Base-by-base conservation (phyloP, 2,329 filamentous ascomycete species). In the Tolypocladium guangdongense region DNA sequence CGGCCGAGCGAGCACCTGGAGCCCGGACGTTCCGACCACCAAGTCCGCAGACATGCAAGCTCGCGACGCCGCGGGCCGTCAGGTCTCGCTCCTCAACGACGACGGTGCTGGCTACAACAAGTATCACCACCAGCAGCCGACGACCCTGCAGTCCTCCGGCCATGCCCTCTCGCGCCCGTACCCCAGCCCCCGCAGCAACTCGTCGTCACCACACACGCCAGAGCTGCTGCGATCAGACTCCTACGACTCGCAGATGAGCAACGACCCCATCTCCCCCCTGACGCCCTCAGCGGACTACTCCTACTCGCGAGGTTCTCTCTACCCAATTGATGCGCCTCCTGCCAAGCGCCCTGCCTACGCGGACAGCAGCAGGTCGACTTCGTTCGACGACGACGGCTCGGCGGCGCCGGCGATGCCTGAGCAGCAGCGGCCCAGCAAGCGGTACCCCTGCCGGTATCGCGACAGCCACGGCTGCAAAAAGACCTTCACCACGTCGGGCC, bases 401-500 rank as follows among this genome's bases (percentile, higher is more conserved):
- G 66, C 72, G 50, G 66, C 71, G 49, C 72, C 72, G 41, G 63
- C 70, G 58, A 56, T 68, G 59, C 63, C 71, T 59, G 53, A 54
- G 24, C 72, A 54, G 12, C 72, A 80, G 61, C 68, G 77, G 57
- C 64, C 74, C 54, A 69, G 75, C 68, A 90, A 84, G 80, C 79
- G 84, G 54, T 90, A 88, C 62, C 85, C 86, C 2, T 90, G 87
- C 66, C 84, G 86, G 27, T 86, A 85, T 64, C 81, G 83, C 36
- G 85, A 89, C 57, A 79, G 78, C 51, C 85, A 83, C 60, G 80
- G 82, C 41, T 92, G 88, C 72, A 81, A 80, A 62, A 88, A 90
- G 73, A 88, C 83, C 12, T 92, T 92, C 66, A 91, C 88, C 55
- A 92, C 88, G 3, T 91, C 88, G 0, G 88, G 88, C 45, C 88